phyloP scores from a whole-genome alignment of 768 basidiomycete species.

The Termitomyces sp. region DNA sequence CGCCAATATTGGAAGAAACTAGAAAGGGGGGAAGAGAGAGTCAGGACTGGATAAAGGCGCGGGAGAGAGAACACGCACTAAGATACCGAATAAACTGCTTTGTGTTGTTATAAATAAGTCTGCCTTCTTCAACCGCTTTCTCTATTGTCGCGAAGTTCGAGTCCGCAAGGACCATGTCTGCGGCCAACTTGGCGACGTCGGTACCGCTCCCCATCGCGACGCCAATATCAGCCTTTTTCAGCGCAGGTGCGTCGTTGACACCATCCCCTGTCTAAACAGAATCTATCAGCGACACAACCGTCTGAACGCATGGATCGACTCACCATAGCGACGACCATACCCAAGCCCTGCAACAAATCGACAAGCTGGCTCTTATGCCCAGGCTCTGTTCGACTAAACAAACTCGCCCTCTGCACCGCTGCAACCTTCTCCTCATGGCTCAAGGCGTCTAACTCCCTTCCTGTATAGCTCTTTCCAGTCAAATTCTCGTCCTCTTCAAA shows the following conservation, averaged over 20 bases:
- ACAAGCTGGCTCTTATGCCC: slow-evolving; percentile 94
- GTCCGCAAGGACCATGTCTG: slow-evolving; percentile 97
- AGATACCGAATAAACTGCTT: slow-evolving; percentile 99
- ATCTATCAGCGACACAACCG: neutral
- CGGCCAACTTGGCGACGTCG: slow-evolving; percentile 96
- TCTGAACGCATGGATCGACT: slow-evolving; percentile 7
- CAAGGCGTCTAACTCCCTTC: slow-evolving; percentile 84
- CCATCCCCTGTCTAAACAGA: slow-evolving; percentile 82
- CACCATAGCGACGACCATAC: slow-evolving; percentile 95
- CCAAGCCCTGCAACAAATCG: slow-evolving; percentile 87
- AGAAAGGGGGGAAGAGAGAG: slow-evolving; percentile 2
- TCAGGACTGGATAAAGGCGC: neutral
- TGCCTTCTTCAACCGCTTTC: slow-evolving; percentile 93
- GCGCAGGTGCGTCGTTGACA: slow-evolving; percentile 95
- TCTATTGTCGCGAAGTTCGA: slow-evolving; percentile 99
- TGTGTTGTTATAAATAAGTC: slow-evolving; percentile 98
- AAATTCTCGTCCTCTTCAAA: slow-evolving; percentile 85
- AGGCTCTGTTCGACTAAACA: slow-evolving; percentile 95
- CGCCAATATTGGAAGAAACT: slow-evolving; percentile 97
- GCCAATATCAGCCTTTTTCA: slow-evolving; percentile 97
- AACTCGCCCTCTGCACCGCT: slow-evolving; percentile 82
- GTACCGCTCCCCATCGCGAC: slow-evolving; percentile 99
- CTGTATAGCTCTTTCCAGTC: slow-evolving; percentile 94
- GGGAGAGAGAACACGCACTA: slow-evolving; percentile 47
- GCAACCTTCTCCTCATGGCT: slow-evolving; percentile 75